Conservation (phyloP, 1,284 basidiomycete genomes). For the Abortiporus biennis region DNA sequence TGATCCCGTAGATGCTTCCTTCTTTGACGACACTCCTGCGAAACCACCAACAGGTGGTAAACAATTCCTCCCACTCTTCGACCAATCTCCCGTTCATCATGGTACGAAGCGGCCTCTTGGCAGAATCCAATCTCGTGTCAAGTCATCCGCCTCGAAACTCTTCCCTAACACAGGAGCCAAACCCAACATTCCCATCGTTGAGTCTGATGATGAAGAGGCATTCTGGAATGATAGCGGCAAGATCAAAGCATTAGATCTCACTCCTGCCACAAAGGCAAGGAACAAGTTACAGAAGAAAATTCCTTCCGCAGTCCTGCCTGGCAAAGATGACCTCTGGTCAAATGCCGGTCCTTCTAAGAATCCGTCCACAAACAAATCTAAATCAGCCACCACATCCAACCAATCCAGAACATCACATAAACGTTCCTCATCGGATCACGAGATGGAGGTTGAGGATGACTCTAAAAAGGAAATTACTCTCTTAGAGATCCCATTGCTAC, state of each 20-base stretch:
- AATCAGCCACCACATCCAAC: neutral
- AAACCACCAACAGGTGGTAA: conserved; percentile 50
- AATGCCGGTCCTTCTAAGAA: conserved; percentile 14
- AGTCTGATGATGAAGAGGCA: conserved; percentile 2
- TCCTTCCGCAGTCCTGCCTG: conserved; percentile 21
- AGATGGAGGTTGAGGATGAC: conserved; percentile 11
- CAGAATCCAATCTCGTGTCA: conserved; percentile 1
- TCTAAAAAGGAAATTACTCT: conserved; percentile 10
- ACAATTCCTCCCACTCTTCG: conserved; percentile 62
- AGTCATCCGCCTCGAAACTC: neutral
- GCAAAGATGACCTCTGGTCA: conserved; percentile 25
- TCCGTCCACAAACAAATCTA: neutral
- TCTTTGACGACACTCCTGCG: conserved; percentile 64
- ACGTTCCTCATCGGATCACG: conserved; percentile 17
- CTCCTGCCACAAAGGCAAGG: neutral
- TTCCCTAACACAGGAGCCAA: neutral
- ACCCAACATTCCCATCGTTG: neutral
- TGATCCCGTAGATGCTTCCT: conserved; percentile 35
- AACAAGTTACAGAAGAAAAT: conserved; percentile 14
- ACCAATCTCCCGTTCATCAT: conserved; percentile 32
- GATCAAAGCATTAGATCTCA: neutral
- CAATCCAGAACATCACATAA: conserved; percentile 15
- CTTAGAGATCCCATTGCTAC: conserved; percentile 28
- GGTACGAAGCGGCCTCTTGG: neutral
- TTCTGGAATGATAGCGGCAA: conserved; percentile 1